These are phyloP conservation scores for Gynochthodes officinalis DNA, from an alignment of 257 asterid species.

Conservation along the genomic window DNA sequence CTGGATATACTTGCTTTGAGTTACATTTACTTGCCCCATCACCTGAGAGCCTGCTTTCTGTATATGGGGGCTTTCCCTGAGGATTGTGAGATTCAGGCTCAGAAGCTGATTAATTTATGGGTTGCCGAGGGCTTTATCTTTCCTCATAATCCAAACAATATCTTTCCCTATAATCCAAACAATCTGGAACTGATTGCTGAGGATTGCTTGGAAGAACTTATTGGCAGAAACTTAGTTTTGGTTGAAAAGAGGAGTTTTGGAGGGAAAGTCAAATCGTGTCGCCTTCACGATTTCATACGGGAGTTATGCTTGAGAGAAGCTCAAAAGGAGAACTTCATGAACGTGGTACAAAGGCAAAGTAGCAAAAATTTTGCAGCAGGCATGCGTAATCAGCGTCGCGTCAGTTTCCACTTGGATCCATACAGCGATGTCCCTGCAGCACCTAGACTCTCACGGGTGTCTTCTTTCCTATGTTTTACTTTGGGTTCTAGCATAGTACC, in stretches of 20 bases:
- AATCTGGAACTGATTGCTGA: conserved; percentile 29
- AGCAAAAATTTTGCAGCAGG: neutral
- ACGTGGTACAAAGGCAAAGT: neutral
- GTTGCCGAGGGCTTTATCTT: conserved; percentile 38
- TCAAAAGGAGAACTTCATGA: conserved; percentile 29
- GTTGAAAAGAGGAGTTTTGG: conserved; percentile 18
- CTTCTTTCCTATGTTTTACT: neutral
- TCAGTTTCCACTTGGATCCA: conserved; percentile 21
- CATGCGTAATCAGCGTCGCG: conserved; percentile 6
- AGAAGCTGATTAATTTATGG: conserved; percentile 29
- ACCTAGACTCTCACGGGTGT: conserved; percentile 12
- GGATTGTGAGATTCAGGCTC: conserved; percentile 30
- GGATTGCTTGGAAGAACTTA: conserved; percentile 35
- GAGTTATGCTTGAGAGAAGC: conserved; percentile 38
- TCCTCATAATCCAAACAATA: neutral
- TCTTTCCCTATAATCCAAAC: too few species aligned
- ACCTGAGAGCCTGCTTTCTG: too few species aligned
- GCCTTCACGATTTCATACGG: conserved; percentile 33
- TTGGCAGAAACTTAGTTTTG: conserved; percentile 28
- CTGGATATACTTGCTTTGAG: too few species aligned
- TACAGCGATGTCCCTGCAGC: conserved; percentile 1
- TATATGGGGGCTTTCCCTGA: conserved; percentile 39
- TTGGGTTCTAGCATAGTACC: neutral
- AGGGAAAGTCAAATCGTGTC: conserved; percentile 31
- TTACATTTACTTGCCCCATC: too few species aligned